Percentiles rank a stretch among this genome's conserved stretches.
Conservation (phyloP, 345 rosid genomes). For the Moricandia arvensis region DNA sequence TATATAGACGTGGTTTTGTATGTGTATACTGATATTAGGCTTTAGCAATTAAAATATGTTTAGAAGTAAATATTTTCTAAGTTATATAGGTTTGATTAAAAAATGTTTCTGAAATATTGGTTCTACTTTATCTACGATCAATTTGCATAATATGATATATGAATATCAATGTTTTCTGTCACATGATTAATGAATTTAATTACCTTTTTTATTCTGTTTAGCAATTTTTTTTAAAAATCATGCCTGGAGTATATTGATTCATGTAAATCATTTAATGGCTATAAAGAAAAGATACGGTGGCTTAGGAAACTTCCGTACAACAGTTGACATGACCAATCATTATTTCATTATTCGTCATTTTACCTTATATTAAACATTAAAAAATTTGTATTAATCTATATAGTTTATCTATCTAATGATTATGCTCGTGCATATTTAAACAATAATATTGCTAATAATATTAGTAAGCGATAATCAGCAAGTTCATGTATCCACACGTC, state of each 20-base stretch:
- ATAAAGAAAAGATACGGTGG: constrained; percentile 23
- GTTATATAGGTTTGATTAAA: too few species aligned
- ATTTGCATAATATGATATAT: too few species aligned
- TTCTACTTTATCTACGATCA: too few species aligned
- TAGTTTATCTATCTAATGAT: constrained; percentile 13
- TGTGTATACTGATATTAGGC: too few species aligned
- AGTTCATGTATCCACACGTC: neutral
- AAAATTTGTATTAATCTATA: neutral
- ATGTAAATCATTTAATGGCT: neutral
- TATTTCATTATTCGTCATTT: neutral
- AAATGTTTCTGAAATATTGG: too few species aligned
- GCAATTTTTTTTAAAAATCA: too few species aligned
- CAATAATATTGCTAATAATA: neutral
- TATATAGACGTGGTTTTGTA: too few species aligned
- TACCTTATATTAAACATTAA: neutral
- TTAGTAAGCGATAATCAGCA: neutral
- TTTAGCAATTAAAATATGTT: too few species aligned
- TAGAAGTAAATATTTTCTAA: too few species aligned
- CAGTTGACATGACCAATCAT: constrained; percentile 18
- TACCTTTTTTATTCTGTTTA: too few species aligned
- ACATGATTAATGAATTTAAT: neutral
- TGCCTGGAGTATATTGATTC: neutral
- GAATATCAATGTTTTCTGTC: neutral
- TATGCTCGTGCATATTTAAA: constrained; percentile 29
- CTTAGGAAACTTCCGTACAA: constrained; percentile 30